Evolutionary conservation across 2,329 filamentous ascomycete genomes (phyloP).

Genomic region (Sclerotiophoma versabilis): DNA sequence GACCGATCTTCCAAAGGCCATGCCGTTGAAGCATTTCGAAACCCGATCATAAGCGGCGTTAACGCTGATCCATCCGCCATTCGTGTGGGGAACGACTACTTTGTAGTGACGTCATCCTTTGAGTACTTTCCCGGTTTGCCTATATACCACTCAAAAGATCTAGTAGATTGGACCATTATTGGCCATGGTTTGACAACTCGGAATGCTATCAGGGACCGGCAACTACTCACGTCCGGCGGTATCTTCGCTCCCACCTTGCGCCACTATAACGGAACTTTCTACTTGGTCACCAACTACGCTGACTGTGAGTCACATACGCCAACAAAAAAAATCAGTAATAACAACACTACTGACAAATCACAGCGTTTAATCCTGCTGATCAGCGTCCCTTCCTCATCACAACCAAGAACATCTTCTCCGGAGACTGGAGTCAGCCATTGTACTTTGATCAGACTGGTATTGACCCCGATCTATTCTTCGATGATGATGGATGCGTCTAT

Average conservation of each 20-base stretch:
- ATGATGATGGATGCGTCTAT: background rate
- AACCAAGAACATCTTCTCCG: conserved; percentile 14
- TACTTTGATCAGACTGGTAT: conserved; percentile 24
- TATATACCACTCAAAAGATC: conserved; percentile 58
- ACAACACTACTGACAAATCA: no score
- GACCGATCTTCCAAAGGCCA: no score
- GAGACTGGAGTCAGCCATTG: conserved; percentile 21
- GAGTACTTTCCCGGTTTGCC: conserved; percentile 60
- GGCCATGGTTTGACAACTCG: conserved; percentile 13
- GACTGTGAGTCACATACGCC: conserved; percentile 52
- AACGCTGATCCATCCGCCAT: conserved; percentile 57
- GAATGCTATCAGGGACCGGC: conserved; percentile 60
- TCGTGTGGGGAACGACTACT: conserved; percentile 54
- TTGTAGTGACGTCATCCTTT: conserved; percentile 60
- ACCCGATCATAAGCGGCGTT: conserved; percentile 56
- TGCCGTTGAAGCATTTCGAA: no score
- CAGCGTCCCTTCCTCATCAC: conserved; percentile 24
- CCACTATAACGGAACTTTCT: conserved; percentile 24
- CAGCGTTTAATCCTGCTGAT: no score
- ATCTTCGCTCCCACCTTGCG: conserved; percentile 28
- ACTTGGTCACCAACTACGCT: conserved; percentile 27
- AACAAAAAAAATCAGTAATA: conserved; percentile 38
- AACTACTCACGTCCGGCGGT: no score
- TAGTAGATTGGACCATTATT: conserved; percentile 57
- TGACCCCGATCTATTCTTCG: conserved; percentile 26